Conservation (phyloP, 2,329 filamentous ascomycete genomes). For the Helicocarpus griseus region DNA sequence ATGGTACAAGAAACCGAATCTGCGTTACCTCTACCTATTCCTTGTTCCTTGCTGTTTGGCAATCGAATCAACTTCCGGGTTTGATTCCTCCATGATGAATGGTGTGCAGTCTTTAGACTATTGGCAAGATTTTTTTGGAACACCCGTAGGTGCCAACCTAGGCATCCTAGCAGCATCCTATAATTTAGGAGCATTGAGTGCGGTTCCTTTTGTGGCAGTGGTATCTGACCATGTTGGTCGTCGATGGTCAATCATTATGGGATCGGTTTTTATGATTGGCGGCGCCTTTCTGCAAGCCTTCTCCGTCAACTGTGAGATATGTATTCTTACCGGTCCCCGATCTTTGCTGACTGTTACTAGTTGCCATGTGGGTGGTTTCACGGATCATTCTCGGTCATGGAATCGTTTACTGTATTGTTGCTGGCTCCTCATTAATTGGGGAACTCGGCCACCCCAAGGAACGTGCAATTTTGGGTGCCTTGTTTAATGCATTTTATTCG, state of each 20-base stretch:
- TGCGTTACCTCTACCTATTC: conserved; percentile 44
- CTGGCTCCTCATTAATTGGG: conserved; percentile 47
- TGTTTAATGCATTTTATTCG: conserved; percentile 42
- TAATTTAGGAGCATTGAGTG: conserved; percentile 46
- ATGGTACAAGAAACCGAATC: conserved; percentile 50
- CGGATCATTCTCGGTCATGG: conserved; percentile 48
- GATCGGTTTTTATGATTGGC: conserved; percentile 39
- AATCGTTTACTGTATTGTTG: conserved; percentile 48
- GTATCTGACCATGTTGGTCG: conserved; percentile 46
- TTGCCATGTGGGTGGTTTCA: conserved; percentile 48
- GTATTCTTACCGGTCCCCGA: conserved; percentile 13
- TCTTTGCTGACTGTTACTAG: conserved; percentile 16
- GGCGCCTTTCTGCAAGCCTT: conserved; percentile 34
- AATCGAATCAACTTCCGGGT: conserved; percentile 49
- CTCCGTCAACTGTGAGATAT: conserved; percentile 21
- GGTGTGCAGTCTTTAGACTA: conserved; percentile 24
- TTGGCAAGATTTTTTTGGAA: conserved; percentile 34
- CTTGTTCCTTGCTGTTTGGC: conserved; percentile 50
- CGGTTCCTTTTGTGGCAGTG: conserved; percentile 45
- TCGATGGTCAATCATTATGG: conserved; percentile 44
- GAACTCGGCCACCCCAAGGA: conserved; percentile 41
- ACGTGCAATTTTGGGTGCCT: conserved; percentile 38
- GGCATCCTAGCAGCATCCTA: conserved; percentile 49
- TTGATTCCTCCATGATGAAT: conserved; percentile 41
- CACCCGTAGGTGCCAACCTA: conserved; percentile 32